Base-by-base conservation (phyloP, 495 filamentous ascomycete species). In the Oidiodendron maius region DNA sequence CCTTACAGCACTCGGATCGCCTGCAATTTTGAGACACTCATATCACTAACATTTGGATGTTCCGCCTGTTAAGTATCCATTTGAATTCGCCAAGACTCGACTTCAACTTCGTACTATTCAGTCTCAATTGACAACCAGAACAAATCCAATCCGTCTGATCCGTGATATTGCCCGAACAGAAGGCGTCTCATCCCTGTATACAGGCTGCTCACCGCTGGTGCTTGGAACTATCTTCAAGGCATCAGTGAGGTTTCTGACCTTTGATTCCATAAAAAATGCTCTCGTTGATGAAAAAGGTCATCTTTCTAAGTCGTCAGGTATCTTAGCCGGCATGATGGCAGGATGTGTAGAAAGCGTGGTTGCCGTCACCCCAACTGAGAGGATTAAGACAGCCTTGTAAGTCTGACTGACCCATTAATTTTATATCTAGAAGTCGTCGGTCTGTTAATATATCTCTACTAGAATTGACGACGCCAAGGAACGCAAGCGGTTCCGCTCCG, bases 331-430 rank as follows among this genome's bases (percentile, higher is more conserved):
- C 13, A 83, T 83, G 78, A 55, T 65, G 1, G 72, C 78, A 5
- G 81, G 81, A 4, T 66, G 75, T 3, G 70, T 76, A 0, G 81
- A 80, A 12, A 78, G 72, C 38, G 63, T 82, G 2, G 57, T 72
- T 8, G 73, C 77, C 23, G 82, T 86, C 4, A 84, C 82, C 13
- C 81, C 82, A 0, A 80, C 77, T 0, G 81, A 84, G 58, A 67
- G 81, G 41, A 76, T 86, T 57, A 86, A 86, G 55, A 84, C 82
- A 0, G 82, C 81, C 2, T 53, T 84, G 24, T n/a, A n/a, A n/a
- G n/a, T n/a, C n/a, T n/a, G n/a, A n/a, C n/a, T n/a, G n/a, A n/a
- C n/a, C n/a, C n/a, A n/a, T n/a, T n/a, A n/a, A n/a, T n/a, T n/a
- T n/a, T n/a, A n/a, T n/a, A n/a, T n/a, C n/a, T n/a, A n/a, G n/a